Conservation (phyloP, 805 yeast genomes). For the Cyberlindnera maritima region DNA sequence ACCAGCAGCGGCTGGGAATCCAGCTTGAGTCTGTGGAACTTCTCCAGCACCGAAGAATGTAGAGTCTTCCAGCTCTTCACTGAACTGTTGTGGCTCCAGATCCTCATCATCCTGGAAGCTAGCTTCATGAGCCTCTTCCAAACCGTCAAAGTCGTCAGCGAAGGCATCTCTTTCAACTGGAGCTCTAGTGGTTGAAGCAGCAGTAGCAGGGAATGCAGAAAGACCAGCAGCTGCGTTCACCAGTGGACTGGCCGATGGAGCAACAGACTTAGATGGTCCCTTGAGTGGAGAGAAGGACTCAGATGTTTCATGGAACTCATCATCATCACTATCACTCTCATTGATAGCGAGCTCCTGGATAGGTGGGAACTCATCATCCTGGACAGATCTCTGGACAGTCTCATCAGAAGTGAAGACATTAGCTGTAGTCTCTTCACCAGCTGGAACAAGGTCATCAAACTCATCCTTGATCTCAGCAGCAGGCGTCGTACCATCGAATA, state of each 20-base stretch:
- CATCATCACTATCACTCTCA: slow-evolving; percentile 18
- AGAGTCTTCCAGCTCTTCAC: slow-evolving; percentile 23
- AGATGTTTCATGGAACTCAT: slow-evolving; percentile 21
- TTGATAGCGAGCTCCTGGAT: slow-evolving; percentile 17
- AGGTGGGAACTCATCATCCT: slow-evolving; percentile 44
- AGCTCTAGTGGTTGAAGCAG: not conserved
- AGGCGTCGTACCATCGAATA: not conserved
- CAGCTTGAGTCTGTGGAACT: not conserved
- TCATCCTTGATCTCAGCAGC: slow-evolving; percentile 2
- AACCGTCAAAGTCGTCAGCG: slow-evolving; percentile 43
- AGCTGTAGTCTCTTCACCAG: slow-evolving; percentile 1
- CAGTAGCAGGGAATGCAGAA: slow-evolving; percentile 15
- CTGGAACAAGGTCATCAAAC: slow-evolving; percentile 1
- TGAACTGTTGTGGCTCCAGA: slow-evolving; percentile 18
- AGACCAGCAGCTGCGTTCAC: slow-evolving; percentile 16
- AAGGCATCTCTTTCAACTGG: slow-evolving; percentile 25
- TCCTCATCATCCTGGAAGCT: slow-evolving; percentile 30
- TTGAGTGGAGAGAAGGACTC: slow-evolving; percentile 14
- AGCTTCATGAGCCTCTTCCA: slow-evolving; percentile 40
- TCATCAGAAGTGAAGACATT: slow-evolving; percentile 13
- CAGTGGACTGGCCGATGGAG: slow-evolving; percentile 7
- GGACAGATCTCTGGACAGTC: slow-evolving; percentile 12
- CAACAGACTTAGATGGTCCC: slow-evolving; percentile 19
- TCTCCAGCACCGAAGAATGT: slow-evolving; percentile 26
- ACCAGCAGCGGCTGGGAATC: not conserved